Conservation (phyloP, 106 monocot species). For the Vanilla planifolia region DNA sequence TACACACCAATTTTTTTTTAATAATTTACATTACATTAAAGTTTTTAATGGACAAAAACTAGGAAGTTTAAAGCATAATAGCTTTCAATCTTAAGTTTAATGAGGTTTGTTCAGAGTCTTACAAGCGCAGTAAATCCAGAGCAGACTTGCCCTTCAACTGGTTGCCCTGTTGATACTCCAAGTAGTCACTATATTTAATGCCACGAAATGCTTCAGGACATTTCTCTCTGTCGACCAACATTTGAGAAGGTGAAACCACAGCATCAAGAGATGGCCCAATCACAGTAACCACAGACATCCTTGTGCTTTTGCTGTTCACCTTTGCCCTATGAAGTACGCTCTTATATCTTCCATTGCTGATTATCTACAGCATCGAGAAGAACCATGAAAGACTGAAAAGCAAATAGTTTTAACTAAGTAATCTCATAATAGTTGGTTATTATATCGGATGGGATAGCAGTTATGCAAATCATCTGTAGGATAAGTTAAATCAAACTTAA, state of each 20-base stretch:
- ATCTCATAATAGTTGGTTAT: too few species aligned
- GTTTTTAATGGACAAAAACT: background rate
- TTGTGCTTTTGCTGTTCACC: slow-evolving; percentile 22
- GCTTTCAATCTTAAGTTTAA: background rate
- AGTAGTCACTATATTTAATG: slow-evolving; percentile 41
- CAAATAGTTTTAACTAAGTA: too few species aligned
- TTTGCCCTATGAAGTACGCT: slow-evolving; percentile 54
- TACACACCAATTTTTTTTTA: background rate
- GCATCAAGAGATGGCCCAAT: slow-evolving; percentile 37
- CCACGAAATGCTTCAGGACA: slow-evolving; percentile 20
- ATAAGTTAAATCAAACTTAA: too few species aligned
- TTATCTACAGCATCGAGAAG: slow-evolving; percentile 33
- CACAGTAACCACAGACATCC: slow-evolving; percentile 39
- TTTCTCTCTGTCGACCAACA: slow-evolving; percentile 14
- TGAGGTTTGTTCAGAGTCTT: too few species aligned
- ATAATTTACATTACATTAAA: background rate
- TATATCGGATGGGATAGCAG: too few species aligned
- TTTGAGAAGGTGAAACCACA: slow-evolving; percentile 30
- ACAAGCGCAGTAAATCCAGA: slow-evolving; percentile 20
- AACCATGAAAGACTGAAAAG: too few species aligned
- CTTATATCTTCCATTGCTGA: slow-evolving; percentile 68
- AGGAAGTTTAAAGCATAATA: background rate
- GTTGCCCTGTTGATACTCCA: slow-evolving; percentile 50
- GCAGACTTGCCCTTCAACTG: slow-evolving; percentile 41
- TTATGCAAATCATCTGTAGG: too few species aligned